Percentiles rank a stretch among this genome's conserved stretches.
Evolutionary conservation across 2,329 filamentous ascomycete species (phyloP).

Genomic region (Coniochaeta sp.): DNA sequence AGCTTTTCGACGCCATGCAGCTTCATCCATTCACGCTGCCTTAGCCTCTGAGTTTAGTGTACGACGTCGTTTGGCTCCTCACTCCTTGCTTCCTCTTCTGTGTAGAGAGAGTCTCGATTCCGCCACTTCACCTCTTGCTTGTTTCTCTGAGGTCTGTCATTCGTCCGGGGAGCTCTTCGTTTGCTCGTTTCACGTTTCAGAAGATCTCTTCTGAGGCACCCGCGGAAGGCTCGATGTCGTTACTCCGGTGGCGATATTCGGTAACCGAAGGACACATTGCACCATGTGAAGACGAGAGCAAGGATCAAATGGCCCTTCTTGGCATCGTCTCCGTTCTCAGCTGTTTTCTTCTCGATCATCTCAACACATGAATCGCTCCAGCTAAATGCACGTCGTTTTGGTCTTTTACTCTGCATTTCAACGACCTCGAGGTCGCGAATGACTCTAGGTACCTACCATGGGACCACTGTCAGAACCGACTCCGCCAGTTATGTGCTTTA

Average conservation of each 20-base stretch:
- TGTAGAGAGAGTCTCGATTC: neutral
- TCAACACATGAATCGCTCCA: neutral
- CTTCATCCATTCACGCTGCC: neutral
- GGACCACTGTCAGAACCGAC: too few species aligned
- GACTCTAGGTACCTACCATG: too few species aligned
- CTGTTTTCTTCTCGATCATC: neutral
- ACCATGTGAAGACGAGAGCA: neutral
- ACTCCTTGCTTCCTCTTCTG: neutral
- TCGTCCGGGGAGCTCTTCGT: neutral
- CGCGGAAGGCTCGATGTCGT: neutral
- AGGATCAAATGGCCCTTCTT: neutral
- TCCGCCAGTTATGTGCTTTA: too few species aligned
- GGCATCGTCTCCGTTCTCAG: neutral
- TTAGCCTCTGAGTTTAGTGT: neutral
- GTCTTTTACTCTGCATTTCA: too few species aligned
- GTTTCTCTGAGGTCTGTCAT: neutral
- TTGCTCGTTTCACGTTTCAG: neutral
- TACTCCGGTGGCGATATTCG: neutral
- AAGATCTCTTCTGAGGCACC: neutral
- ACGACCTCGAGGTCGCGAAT: too few species aligned
- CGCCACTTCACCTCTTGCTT: neutral
- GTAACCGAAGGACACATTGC: neutral
- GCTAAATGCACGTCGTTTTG: neutral
- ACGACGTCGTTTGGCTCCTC: neutral
- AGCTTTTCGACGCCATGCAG: neutral